Conservation (phyloP, 441 rosid species). For the Croton laevigatus region DNA sequence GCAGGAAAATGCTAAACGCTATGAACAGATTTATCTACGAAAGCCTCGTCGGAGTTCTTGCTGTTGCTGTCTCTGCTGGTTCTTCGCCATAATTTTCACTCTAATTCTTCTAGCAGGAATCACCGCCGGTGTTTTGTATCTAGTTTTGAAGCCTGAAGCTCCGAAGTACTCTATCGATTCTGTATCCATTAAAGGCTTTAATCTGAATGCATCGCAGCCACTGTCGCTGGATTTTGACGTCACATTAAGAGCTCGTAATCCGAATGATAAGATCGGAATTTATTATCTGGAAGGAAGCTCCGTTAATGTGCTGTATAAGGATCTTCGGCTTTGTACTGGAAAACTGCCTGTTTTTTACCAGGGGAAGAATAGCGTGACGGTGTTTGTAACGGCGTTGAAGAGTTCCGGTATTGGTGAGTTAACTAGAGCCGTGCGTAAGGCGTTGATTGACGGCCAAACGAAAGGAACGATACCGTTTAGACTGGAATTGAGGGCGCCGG, state of each 20-base stretch:
- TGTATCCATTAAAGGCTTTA: conserved; percentile 52
- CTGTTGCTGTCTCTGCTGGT: conserved; percentile 47
- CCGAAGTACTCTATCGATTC: conserved; percentile 53
- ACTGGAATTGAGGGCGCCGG: conserved; percentile 52
- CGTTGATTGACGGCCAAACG: conserved; percentile 25
- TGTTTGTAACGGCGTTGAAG: conserved; percentile 38
- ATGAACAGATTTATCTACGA: conserved; percentile 41
- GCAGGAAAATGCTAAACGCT: conserved; percentile 62
- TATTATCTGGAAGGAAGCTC: conserved; percentile 50
- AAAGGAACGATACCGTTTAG: conserved; percentile 52
- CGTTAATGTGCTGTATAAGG: conserved; percentile 37
- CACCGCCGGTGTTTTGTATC: conserved; percentile 53
- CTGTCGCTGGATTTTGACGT: conserved; percentile 59
- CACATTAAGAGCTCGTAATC: conserved; percentile 52
- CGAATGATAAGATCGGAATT: conserved; percentile 65
- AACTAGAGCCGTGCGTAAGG: conserved; percentile 24
- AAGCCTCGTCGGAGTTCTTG: conserved; percentile 30
- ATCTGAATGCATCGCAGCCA: conserved; percentile 45
- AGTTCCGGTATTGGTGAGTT: conserved; percentile 50
- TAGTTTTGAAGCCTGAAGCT: conserved; percentile 60
- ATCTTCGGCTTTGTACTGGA: conserved; percentile 44
- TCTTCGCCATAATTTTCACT: conserved; percentile 29
- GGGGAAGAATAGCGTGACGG: conserved; percentile 58
- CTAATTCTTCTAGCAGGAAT: conserved; percentile 40
- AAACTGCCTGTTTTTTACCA: conserved; percentile 51